These are phyloP conservation scores for Penicillium flavigenum DNA, from an alignment of 495 filamentous ascomycete genomes.

Conservation along the genomic window DNA sequence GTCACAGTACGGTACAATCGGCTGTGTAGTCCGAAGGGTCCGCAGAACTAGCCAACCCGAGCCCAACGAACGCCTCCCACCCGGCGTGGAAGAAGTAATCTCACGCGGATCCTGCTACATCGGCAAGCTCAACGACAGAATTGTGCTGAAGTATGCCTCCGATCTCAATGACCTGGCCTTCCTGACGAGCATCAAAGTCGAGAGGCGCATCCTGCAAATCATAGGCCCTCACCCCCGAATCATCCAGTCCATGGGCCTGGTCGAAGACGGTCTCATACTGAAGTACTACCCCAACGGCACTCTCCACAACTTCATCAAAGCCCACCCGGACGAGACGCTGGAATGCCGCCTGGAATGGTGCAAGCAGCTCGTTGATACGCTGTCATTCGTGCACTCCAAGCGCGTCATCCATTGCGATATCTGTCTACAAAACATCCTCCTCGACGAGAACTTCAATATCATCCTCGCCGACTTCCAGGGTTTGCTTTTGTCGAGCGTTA, in stretches of 20 bases:
- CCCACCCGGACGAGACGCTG: not conserved
- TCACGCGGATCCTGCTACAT: not conserved
- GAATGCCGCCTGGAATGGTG: conserved; percentile 1
- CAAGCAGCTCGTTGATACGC: not conserved
- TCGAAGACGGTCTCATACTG: conserved; percentile 19
- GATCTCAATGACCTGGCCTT: not conserved
- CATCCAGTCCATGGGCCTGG: conserved; percentile 17
- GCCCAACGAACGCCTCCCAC: not conserved
- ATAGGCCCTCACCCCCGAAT: conserved; percentile 23
- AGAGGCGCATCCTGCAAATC: conserved; percentile 18
- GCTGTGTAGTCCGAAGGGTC: not conserved
- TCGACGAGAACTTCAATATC: conserved; percentile 24
- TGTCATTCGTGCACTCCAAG: not conserved
- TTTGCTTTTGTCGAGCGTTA: conserved; percentile 2
- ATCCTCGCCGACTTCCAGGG: conserved; percentile 25
- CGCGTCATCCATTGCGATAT: conserved; percentile 23
- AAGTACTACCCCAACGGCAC: conserved; percentile 20
- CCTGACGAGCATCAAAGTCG: conserved; percentile 11
- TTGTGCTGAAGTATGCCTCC: conserved; percentile 3
- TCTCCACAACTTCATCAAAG: conserved; percentile 14
- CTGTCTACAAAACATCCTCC: conserved; percentile 17
- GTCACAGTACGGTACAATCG: not conserved
- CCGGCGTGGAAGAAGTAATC: not conserved
- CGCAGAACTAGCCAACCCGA: not conserved
- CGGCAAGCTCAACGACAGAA: not conserved